These are phyloP conservation scores for Ustilago lituana DNA, from an alignment of 1,284 basidiomycete genomes.

Conservation along the genomic window DNA sequence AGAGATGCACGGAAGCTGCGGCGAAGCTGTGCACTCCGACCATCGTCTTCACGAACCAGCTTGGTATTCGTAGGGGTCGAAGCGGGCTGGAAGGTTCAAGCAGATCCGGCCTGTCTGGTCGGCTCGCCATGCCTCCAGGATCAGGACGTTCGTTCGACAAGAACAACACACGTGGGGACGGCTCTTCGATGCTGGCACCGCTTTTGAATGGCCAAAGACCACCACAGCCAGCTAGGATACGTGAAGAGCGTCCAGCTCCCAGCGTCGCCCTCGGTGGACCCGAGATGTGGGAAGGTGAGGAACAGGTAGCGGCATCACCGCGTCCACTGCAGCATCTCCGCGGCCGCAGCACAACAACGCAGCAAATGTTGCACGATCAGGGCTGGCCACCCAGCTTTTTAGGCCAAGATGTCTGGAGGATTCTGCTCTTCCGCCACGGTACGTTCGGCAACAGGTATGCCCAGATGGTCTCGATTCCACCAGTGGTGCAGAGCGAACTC, in stretches of 20 bases:
- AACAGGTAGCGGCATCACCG: conserved; percentile 1
- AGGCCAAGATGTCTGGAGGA: conserved; percentile 37
- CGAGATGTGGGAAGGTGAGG: conserved; percentile 37
- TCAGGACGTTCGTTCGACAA: conserved; percentile 2
- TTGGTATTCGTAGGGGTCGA: conserved; percentile 22
- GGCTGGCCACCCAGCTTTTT: conserved; percentile 45
- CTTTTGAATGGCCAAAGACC: conserved; percentile 26
- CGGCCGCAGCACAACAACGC: neutral
- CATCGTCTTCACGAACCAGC: conserved; percentile 41
- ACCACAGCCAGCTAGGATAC: conserved; percentile 16
- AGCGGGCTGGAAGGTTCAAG: conserved; percentile 12
- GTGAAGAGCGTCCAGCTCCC: conserved; percentile 27
- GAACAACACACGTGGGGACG: conserved; percentile 10
- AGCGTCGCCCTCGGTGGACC: conserved; percentile 39
- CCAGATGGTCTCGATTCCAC: conserved; percentile 33
- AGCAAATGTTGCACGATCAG: conserved; percentile 19
- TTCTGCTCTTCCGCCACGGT: conserved; percentile 42
- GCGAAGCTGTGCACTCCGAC: conserved; percentile 33
- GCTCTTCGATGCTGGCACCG: conserved; percentile 25
- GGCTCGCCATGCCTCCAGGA: neutral
- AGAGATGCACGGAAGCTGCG: conserved; percentile 9
- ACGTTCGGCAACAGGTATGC: conserved; percentile 29
- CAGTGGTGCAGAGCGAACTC: conserved; percentile 30
- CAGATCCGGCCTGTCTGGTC: conserved; percentile 12
- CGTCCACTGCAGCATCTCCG: conserved; percentile 12